These are phyloP conservation scores for Podaxis pistillaris DNA, from an alignment of 768 basidiomycete genomes.

Conservation along the genomic window DNA sequence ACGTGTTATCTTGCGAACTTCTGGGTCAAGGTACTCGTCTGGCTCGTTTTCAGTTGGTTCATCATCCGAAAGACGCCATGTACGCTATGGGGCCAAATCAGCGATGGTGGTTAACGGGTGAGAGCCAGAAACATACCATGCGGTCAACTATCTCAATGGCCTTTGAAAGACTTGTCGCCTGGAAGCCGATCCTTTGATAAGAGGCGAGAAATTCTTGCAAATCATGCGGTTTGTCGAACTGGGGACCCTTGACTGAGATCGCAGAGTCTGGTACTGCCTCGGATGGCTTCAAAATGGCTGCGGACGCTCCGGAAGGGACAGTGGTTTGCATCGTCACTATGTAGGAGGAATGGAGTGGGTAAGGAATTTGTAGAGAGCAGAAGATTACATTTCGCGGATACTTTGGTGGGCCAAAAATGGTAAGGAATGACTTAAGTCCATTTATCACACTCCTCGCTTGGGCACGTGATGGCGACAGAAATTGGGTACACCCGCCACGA, in stretches of 20 bases:
- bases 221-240: conserved; percentile 70
- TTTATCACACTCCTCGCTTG: neutral
- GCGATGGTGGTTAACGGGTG: neutral
- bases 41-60: conserved; percentile 68
- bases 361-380: neutral
- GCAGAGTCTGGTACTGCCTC: conserved; percentile 65
- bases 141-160: conserved; percentile 90
- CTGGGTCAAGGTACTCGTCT: conserved; percentile 57
- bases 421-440: neutral
- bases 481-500: neutral
- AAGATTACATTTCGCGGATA: neutral
- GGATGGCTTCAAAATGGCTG: conserved; percentile 77
- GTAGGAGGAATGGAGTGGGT: conserved; percentile 22
- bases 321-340: neutral
- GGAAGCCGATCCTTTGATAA: conserved; percentile 94
- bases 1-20: conserved; percentile 65
- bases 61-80: conserved; percentile 88
- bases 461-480: conserved; percentile 14
- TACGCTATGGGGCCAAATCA: conserved; percentile 49
- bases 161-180: conserved; percentile 88
- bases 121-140: conserved; percentile 60
- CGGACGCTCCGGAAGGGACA: conserved; percentile 56
- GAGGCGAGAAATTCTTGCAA: conserved; percentile 69
- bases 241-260: conserved; percentile 79
- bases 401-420: neutral